Conservation (phyloP, 2,329 filamentous ascomycete genomes). For the Knoxdaviesia proteae region DNA sequence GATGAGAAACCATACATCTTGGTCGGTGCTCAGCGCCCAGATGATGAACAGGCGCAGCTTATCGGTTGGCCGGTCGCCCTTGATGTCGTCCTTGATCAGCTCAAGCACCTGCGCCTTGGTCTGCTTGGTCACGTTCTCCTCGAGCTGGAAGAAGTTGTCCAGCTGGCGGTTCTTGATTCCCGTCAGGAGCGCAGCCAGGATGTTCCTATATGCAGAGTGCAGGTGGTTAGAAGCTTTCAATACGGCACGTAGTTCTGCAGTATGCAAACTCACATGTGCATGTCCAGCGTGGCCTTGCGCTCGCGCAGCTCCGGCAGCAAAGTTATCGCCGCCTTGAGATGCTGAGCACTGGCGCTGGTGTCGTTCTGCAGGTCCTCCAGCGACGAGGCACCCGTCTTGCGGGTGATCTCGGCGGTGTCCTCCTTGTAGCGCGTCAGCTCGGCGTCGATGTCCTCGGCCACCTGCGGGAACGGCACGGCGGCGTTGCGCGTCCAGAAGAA, state of each 20-base stretch:
- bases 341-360: conserved; percentile 71
- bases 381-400: conserved; percentile 80
- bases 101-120: conserved; percentile 78
- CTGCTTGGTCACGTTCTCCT: conserved; percentile 83
- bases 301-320: conserved; percentile 79
- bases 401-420: conserved; percentile 82
- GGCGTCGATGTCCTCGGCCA: conserved; percentile 86
- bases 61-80: conserved; percentile 67
- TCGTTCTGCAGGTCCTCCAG: conserved; percentile 87
- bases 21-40: conserved; percentile 88
- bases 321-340: conserved; percentile 89
- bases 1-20: conserved; percentile 26
- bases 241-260: conserved; percentile 12
- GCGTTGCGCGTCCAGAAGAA: conserved; percentile 97
- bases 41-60: conserved; percentile 91
- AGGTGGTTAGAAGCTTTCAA: neutral
- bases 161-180: conserved; percentile 90
- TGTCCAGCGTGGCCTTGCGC: conserved; percentile 79
- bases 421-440: conserved; percentile 91
- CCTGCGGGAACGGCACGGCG: conserved; percentile 75
- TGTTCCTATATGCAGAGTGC: conserved; percentile 29
- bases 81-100: conserved; percentile 57
- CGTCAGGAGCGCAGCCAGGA: conserved; percentile 51
- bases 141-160: conserved; percentile 88
- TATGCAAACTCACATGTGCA: conserved; percentile 74